Evolutionary conservation across 441 rosid species (phyloP).

Genomic region (Hura crepitans): DNA sequence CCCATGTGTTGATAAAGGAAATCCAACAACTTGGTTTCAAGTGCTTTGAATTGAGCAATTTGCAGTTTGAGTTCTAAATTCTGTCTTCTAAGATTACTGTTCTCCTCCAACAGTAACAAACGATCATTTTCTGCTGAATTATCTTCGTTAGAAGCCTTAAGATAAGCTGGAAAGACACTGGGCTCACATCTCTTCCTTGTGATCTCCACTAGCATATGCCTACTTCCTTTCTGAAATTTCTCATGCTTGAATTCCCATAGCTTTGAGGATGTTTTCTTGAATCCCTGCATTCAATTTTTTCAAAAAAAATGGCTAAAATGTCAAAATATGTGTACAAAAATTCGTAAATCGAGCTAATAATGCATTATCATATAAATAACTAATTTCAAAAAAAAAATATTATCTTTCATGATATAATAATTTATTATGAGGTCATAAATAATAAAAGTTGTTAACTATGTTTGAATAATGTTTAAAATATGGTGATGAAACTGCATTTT

Average conservation of each 20-base stretch:
- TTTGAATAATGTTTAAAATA: background rate
- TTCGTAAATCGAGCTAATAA: background rate
- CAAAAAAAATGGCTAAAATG: no score
- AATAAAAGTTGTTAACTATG: no score
- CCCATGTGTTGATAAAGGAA: constrained; percentile 34
- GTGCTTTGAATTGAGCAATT: constrained; percentile 38
- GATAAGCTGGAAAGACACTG: constrained; percentile 42
- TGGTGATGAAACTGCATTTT: no score
- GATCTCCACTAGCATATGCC: constrained; percentile 45
- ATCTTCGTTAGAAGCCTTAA: constrained; percentile 34
- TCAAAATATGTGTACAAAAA: no score
- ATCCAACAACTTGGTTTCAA: constrained; percentile 43
- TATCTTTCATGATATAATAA: no score
- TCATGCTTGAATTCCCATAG: constrained; percentile 62
- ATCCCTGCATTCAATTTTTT: constrained; percentile 40
- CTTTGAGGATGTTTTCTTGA: constrained; percentile 54
- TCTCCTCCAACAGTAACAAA: constrained; percentile 35
- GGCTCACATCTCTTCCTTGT: constrained; percentile 45
- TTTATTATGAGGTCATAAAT: no score
- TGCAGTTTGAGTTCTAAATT: constrained; percentile 41
- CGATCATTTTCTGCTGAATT: constrained; percentile 8
- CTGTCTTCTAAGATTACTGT: constrained; percentile 38
- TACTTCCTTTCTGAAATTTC: constrained; percentile 44
- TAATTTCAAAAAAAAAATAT: no score
- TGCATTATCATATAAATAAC: no score